Percentiles rank a stretch among this genome's conserved stretches.
Evolutionary conservation across 495 filamentous ascomycete genomes (phyloP).

Genomic region (Zalerion maritima): DNA sequence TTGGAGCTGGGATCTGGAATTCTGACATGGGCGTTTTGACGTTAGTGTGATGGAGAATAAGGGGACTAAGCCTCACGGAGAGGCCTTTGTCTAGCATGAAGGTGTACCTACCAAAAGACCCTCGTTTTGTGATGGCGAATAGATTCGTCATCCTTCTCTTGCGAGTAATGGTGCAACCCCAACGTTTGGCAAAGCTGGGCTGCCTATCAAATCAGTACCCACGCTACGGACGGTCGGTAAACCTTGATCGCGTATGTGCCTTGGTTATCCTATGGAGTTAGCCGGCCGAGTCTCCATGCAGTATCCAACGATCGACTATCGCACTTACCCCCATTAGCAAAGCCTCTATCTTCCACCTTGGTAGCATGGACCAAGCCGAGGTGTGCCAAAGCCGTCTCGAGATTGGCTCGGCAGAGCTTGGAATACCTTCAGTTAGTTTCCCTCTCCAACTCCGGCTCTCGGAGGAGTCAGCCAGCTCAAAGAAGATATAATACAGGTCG

Average conservation of each 20-base stretch:
- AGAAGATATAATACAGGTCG: constrained; percentile 41
- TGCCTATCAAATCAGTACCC: constrained; percentile 43
- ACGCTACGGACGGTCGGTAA: constrained; percentile 48
- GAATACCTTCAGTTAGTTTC: constrained; percentile 24
- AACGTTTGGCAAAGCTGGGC: constrained; percentile 46
- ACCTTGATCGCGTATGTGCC: constrained; percentile 44
- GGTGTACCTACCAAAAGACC: constrained; percentile 50
- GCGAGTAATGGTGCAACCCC: constrained; percentile 45
- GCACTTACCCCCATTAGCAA: constrained; percentile 40
- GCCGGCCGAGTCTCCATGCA: background rate
- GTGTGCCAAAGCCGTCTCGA: constrained; percentile 43
- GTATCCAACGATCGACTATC: background rate
- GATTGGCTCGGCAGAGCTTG: constrained; percentile 36
- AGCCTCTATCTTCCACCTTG: constrained; percentile 41
- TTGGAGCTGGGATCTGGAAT: too few species aligned
- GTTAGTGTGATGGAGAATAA: too few species aligned
- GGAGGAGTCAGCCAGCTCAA: constrained; percentile 27
- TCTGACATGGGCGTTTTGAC: too few species aligned
- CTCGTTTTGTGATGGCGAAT: constrained; percentile 22
- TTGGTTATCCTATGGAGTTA: constrained; percentile 4
- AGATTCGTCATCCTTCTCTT: constrained; percentile 30
- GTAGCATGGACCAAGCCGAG: constrained; percentile 44
- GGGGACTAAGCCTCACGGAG: constrained; percentile 48
- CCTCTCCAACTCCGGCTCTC: constrained; percentile 14
- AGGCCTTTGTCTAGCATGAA: constrained; percentile 47